Percentiles rank a stretch among this genome's conserved stretches.
Conservation (phyloP, 2,329 filamentous ascomycete species). For the Aspergillus amoenus region DNA sequence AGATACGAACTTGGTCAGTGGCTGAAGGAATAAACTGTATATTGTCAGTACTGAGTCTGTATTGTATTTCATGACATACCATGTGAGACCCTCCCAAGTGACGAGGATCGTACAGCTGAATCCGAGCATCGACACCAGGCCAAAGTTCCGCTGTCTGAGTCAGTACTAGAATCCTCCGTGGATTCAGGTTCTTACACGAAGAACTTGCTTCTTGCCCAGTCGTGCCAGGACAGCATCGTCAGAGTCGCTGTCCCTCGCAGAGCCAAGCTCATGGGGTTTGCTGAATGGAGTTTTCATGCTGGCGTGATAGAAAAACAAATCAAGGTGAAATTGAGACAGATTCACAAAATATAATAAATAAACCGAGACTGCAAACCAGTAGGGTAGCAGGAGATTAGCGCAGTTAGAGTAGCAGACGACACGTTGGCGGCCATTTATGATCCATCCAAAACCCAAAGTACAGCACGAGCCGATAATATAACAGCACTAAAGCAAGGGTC, state of each 20-base stretch:
- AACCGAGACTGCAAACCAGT: no score
- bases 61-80: constrained; percentile 1
- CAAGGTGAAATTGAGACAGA: no score
- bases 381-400: no score
- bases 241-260: not conserved
- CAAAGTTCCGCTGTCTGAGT: constrained; percentile 20
- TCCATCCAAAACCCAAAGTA: no score
- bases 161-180: not conserved
- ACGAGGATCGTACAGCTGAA: constrained; percentile 25
- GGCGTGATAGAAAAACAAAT: no score
- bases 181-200: constrained; percentile 12
- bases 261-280: not conserved
- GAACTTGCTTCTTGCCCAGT: constrained; percentile 20
- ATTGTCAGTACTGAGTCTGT: not conserved
- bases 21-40: constrained; percentile 10
- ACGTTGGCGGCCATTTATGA: no score
- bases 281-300: no score
- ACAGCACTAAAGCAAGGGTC: no score
- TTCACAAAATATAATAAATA: no score
- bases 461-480: no score
- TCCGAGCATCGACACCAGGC: constrained; percentile 20
- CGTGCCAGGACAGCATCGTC: constrained; percentile 17
- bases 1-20: constrained; percentile 13
- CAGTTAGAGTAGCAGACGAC: no score
- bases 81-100: constrained; percentile 23